phyloP scores from a whole-genome alignment of 306 rosid genomes.

The Fragaria vesca region DNA sequence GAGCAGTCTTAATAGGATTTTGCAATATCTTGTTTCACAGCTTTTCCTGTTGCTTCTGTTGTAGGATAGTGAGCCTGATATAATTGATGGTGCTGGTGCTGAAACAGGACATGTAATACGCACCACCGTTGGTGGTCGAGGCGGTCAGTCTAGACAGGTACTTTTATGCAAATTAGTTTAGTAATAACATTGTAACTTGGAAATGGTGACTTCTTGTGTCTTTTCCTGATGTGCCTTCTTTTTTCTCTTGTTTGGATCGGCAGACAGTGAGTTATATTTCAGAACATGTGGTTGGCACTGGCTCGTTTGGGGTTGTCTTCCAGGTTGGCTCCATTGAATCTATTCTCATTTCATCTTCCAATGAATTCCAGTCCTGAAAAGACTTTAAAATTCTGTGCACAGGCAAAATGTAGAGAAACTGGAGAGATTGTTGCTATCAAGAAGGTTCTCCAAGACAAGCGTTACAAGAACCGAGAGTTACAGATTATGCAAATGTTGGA shows the following conservation, averaged over 20 bases:
- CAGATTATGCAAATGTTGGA: constrained; percentile 99
- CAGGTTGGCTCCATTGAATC: constrained; percentile 52
- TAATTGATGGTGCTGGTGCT: constrained; percentile 86
- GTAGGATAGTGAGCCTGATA: constrained; percentile 89
- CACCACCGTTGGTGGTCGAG: constrained; percentile 77
- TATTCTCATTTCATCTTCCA: constrained; percentile 15
- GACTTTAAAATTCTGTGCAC: constrained; percentile 18
- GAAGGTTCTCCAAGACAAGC: constrained; percentile 98
- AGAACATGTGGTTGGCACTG: constrained; percentile 94
- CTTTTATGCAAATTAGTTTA: neutral
- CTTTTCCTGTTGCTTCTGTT: constrained; percentile 29
- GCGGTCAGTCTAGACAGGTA: constrained; percentile 90
- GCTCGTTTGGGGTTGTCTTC: constrained; percentile 95
- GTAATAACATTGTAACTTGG: constrained; percentile 10
- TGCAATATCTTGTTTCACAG: constrained; percentile 2
- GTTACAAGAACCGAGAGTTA: constrained; percentile 94
- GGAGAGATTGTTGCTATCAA: constrained; percentile 98
- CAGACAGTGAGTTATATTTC: constrained; percentile 85
- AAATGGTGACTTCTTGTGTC: neutral
- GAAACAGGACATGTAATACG: constrained; percentile 90
- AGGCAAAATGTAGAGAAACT: constrained; percentile 99
- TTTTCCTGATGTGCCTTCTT: constrained; percentile 14
- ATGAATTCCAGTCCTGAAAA: constrained; percentile 4
- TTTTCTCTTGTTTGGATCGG: constrained; percentile 25
- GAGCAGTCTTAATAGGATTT: neutral